Conservation (phyloP, 108 stramenopile species). For the Aureococcus anophagefferens region DNA sequence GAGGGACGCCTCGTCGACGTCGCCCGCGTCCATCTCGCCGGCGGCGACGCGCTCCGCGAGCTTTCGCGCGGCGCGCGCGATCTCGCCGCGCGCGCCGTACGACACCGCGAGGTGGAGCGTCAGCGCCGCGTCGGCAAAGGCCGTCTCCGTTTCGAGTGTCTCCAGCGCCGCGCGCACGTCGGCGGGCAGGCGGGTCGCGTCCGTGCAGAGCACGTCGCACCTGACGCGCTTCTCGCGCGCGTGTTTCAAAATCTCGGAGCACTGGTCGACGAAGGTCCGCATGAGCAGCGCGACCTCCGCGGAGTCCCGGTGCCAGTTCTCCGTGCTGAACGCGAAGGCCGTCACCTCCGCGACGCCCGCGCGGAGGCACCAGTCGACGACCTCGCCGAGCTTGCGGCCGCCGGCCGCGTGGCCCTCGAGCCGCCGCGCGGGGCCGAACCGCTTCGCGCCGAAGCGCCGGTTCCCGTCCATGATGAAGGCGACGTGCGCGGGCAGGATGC, state of each 20-base stretch:
- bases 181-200: background rate
- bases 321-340: conserved; percentile 94
- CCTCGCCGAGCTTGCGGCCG: conserved; percentile 68
- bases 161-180: background rate
- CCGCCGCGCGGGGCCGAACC: conserved; percentile 36
- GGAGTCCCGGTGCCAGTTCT: conserved; percentile 85
- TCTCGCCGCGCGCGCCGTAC: conserved; percentile 45
- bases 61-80: conserved; percentile 24
- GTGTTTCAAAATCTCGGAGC: conserved; percentile 55
- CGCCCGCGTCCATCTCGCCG: conserved; percentile 36
- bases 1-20: conserved; percentile 49
- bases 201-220: conserved; percentile 2
- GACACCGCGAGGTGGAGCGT: conserved; percentile 40
- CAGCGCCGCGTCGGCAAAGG: conserved; percentile 7
- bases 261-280: conserved; percentile 69
- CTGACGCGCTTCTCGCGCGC: background rate
- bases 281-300: conserved; percentile 71
- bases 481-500: too few relatives aligned
- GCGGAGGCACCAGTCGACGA: conserved; percentile 85
- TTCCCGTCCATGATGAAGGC: conserved; percentile 98
- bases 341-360: conserved; percentile 66
- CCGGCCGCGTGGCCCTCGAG: conserved; percentile 80
- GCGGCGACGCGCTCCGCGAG: conserved; percentile 14
- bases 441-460: conserved; percentile 74
- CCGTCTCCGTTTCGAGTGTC: conserved; percentile 27